These are phyloP conservation scores for Cubamyces lactineus DNA, from an alignment of 768 basidiomycete genomes.

Conservation along the genomic window DNA sequence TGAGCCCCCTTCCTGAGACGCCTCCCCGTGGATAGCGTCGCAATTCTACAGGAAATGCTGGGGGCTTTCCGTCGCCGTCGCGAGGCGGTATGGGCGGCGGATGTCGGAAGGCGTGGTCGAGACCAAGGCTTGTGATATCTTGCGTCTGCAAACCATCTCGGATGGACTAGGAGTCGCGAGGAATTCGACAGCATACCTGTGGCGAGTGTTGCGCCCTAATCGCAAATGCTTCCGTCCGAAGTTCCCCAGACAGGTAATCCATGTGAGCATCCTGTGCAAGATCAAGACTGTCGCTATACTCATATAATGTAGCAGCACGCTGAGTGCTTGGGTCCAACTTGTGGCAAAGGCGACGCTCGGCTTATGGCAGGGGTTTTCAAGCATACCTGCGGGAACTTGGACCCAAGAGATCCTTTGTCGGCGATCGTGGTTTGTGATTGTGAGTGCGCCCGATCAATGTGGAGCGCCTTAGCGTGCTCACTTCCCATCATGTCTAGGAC, in stretches of 20 bases:
- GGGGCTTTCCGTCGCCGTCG: not conserved
- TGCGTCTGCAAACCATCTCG: not conserved
- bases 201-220: not conserved
- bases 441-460: not conserved
- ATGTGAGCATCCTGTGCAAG: no score
- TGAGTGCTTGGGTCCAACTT: no score
- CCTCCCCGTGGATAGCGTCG: not conserved
- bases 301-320: no score
- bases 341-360: no score
- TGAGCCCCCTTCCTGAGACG: not conserved
- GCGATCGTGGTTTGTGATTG: constrained; percentile 6
- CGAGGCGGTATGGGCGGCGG: not conserved
- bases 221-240: not conserved
- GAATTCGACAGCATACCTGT: not conserved
- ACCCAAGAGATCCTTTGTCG: constrained; percentile 1
- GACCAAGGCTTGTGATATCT: not conserved
- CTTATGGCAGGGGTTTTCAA: not conserved
- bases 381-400: not conserved
- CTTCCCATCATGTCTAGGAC: not conserved
- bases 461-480: not conserved
- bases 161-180: not conserved
- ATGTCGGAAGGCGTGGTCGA: not conserved
- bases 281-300: no score
- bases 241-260: not conserved
- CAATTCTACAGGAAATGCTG: constrained; percentile 4